A percentile compares a stretch with the other conserved stretches of the same genome.
Conservation (phyloP, 108 stramenopile species). For the Cyclotella atomus region DNA sequence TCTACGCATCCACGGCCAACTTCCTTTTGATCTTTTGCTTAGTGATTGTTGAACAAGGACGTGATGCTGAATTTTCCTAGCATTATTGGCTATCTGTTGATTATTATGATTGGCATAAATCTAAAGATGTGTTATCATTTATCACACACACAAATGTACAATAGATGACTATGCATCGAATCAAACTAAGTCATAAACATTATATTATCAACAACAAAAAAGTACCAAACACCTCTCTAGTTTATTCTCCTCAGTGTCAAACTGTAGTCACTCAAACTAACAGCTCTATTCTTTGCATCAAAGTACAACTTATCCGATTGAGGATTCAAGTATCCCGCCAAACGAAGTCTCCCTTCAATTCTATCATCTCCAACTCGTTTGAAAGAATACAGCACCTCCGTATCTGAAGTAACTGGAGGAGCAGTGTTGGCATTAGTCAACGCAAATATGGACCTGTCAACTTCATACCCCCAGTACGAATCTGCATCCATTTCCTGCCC, state of each 20-base stretch:
- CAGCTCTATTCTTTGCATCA: slow-evolving; percentile 79
- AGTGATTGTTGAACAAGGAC: neutral
- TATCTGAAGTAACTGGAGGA: slow-evolving; percentile 83
- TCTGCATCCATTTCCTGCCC: slow-evolving; percentile 45
- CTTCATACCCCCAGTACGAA: slow-evolving; percentile 70
- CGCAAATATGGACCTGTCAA: slow-evolving; percentile 82
- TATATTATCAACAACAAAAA: too few relatives aligned
- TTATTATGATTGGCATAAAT: too few relatives aligned
- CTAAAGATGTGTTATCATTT: too few relatives aligned
- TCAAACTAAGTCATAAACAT: too few relatives aligned
- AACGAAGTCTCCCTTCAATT: slow-evolving; percentile 62
- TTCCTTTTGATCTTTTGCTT: neutral
- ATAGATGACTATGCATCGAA: too few relatives aligned
- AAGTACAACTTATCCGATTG: slow-evolving; percentile 79
- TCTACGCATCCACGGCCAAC: neutral
- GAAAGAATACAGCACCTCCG: slow-evolving; percentile 75
- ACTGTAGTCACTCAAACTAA: slow-evolving; percentile 73
- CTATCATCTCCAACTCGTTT: slow-evolving; percentile 43
- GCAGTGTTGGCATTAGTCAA: slow-evolving; percentile 85
- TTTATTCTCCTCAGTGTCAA: slow-evolving; percentile 46
- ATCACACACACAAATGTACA: too few relatives aligned
- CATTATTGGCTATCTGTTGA: too few relatives aligned
- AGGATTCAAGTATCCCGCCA: slow-evolving; percentile 81
- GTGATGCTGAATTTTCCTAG: too few relatives aligned
- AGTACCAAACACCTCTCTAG: too few relatives aligned